Conservation (phyloP, 257 asterid species). For the Lycium barbarum region DNA sequence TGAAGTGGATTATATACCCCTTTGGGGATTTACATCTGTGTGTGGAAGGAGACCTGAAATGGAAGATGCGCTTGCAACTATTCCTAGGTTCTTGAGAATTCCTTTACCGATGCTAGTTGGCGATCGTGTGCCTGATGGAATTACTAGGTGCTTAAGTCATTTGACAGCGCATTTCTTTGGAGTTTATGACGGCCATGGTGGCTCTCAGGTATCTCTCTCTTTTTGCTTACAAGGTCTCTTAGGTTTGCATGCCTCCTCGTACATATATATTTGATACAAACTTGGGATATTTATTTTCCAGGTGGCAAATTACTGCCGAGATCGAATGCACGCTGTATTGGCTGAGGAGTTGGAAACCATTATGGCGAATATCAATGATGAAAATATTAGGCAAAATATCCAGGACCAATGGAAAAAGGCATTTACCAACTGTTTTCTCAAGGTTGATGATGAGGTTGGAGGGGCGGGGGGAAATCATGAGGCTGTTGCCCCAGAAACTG, state of each 20-base stretch:
- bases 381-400: slow-evolving; percentile 39
- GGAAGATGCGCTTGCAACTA: slow-evolving; percentile 76
- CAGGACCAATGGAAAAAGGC: slow-evolving; percentile 80
- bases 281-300: slow-evolving; percentile 34
- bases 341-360: slow-evolving; percentile 65
- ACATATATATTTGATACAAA: slow-evolving; percentile 19
- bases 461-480: slow-evolving; percentile 56
- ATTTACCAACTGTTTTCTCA: slow-evolving; percentile 68
- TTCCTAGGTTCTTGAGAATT: slow-evolving; percentile 74
- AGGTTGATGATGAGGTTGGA: slow-evolving; percentile 82
- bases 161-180: slow-evolving; percentile 89
- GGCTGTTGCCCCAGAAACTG: slow-evolving; percentile 87
- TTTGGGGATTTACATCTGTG: slow-evolving; percentile 87
- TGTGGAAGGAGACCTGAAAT: slow-evolving; percentile 96
- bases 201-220: slow-evolving; percentile 67
- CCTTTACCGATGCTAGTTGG: slow-evolving; percentile 71
- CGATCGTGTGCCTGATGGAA: slow-evolving; percentile 56
- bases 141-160: slow-evolving; percentile 58
- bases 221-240: slow-evolving; percentile 16
- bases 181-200: slow-evolving; percentile 98
- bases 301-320: slow-evolving; percentile 92
- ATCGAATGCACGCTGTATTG: slow-evolving; percentile 71
- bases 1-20: slow-evolving; percentile 85
- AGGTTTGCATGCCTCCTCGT: not conserved
- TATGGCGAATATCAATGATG: slow-evolving; percentile 44